Conservation (phyloP, 2,329 filamentous ascomycete species). For the Pestalotiopsis sp. region DNA sequence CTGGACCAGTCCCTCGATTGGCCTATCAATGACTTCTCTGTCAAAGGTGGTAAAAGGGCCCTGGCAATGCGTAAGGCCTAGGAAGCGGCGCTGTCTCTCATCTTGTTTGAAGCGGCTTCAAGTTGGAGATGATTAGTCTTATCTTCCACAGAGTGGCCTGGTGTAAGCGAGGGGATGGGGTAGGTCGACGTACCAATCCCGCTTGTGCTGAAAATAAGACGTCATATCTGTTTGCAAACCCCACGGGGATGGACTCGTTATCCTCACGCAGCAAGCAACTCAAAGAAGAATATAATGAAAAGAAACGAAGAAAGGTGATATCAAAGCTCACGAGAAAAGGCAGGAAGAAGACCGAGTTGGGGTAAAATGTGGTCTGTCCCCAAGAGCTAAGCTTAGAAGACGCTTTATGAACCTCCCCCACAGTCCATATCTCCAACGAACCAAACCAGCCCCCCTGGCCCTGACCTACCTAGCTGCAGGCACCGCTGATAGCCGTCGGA, state of each 20-base stretch:
- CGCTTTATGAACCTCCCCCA: not conserved
- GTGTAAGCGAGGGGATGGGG: not conserved
- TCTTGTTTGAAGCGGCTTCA: slow-evolving; percentile 77
- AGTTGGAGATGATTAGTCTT: slow-evolving; percentile 28
- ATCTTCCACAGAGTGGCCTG: not conserved
- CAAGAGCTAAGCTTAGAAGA: not conserved
- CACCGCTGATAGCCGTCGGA: slow-evolving; percentile 12
- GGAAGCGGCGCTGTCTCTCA: slow-evolving; percentile 72
- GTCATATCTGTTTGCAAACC: slow-evolving; percentile 33
- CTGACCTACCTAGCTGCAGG: not conserved
- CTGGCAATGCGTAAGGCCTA: slow-evolving; percentile 67
- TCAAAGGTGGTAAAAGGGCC: slow-evolving; percentile 67
- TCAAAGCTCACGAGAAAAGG: not conserved
- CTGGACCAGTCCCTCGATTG: slow-evolving; percentile 78
- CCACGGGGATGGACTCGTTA: not conserved
- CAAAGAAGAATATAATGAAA: not conserved
- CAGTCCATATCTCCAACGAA: slow-evolving; percentile 2
- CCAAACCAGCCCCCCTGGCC: slow-evolving; percentile 2
- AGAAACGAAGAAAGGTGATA: not conserved
- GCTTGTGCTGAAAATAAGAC: slow-evolving; percentile 70
- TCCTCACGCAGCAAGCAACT: not conserved
- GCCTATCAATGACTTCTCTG: slow-evolving; percentile 67
- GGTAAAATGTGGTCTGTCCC: not conserved
- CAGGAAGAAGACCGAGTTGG: not conserved
- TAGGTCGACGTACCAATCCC: slow-evolving; percentile 65